phyloP scores from a whole-genome alignment of 306 rosid species.

The Dalbergia oliveri region DNA sequence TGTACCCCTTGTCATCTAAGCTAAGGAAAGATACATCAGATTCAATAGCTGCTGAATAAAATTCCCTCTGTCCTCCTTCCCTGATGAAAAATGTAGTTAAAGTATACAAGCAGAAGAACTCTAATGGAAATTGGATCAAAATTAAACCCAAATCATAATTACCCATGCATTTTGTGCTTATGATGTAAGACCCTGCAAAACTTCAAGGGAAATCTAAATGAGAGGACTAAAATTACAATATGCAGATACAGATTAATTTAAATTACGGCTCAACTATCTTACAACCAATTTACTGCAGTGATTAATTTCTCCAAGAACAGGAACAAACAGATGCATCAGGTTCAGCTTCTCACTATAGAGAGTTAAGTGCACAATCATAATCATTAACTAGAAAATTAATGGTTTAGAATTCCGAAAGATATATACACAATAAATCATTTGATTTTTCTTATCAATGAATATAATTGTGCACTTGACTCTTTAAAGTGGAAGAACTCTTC shows the following conservation, averaged over 20 bases:
- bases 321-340: conserved; percentile 39
- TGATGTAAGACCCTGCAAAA: conserved; percentile 29
- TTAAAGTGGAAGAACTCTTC: background rate
- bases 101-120: no score
- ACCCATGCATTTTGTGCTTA: conserved; percentile 19
- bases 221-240: background rate
- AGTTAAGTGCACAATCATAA: background rate
- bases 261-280: conserved; percentile 40
- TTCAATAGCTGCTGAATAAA: no score
- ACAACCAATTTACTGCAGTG: conserved; percentile 17
- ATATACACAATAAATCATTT: background rate
- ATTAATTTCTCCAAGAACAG: conserved; percentile 23
- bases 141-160: conserved; percentile 7
- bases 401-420: background rate
- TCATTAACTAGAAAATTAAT: background rate
- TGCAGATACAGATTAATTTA: background rate
- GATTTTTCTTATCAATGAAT: background rate
- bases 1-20: no score
- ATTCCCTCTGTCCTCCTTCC: no score
- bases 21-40: no score
- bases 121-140: background rate
- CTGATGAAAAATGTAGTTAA: background rate
- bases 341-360: background rate
- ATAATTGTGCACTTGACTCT: background rate
- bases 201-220: background rate